Evolutionary conservation across 495 filamentous ascomycete species (phyloP).

Genomic region (Pyronema omphalodes): DNA sequence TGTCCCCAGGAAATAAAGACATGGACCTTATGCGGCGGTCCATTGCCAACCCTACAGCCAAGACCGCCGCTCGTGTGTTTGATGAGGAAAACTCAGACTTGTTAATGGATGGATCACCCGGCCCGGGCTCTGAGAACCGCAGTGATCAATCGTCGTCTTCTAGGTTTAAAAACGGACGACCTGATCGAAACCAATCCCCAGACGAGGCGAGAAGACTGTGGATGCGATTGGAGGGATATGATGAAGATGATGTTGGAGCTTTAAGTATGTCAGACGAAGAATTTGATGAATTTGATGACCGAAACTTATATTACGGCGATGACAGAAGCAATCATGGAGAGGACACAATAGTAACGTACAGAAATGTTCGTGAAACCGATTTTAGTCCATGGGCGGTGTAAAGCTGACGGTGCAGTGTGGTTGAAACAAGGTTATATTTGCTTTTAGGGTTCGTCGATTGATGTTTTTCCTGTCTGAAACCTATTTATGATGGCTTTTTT

Average conservation of each 20-base stretch:
- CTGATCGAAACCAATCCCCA: not conserved
- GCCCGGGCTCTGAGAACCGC: no score
- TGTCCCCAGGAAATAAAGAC: not conserved
- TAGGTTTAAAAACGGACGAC: not conserved
- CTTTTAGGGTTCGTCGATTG: not conserved
- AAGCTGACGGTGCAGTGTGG: not conserved
- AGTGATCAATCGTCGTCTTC: no score
- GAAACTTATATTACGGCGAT: not conserved
- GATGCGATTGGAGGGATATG: constrained; percentile 2
- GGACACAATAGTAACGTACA: constrained; percentile 14
- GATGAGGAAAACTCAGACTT: not conserved
- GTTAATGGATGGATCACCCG: not conserved
- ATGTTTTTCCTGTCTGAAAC: no score
- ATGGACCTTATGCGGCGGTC: not conserved
- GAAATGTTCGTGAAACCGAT: constrained; percentile 21
- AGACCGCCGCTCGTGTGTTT: not conserved
- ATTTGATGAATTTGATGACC: constrained; percentile 1
- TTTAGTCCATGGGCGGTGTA: constrained; percentile 21
- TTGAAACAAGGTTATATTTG: not conserved
- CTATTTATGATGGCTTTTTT: no score
- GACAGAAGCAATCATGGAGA: not conserved
- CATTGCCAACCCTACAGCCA: not conserved
- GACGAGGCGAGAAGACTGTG: constrained; percentile 4
- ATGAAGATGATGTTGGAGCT: constrained; percentile 1
- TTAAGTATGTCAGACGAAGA: constrained; percentile 6